Conservation (phyloP, 2,329 filamentous ascomycete genomes). For the Curvularia lunata region DNA sequence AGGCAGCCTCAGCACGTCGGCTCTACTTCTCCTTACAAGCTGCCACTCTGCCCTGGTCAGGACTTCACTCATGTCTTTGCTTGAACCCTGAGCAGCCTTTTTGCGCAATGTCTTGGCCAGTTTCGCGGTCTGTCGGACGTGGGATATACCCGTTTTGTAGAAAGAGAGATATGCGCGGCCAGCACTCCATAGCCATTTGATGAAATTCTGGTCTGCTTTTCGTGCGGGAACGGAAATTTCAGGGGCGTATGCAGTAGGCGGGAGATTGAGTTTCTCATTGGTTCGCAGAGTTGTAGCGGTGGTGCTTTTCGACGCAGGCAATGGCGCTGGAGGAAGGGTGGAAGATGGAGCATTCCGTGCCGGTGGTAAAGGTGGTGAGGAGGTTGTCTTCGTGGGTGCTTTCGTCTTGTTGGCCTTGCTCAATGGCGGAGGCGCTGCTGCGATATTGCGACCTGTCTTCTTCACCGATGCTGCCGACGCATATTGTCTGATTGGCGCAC, state of each 20-base stretch:
- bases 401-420: constrained; percentile 15
- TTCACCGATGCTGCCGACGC: constrained; percentile 10
- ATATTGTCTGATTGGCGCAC: constrained; percentile 2
- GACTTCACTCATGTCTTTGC: constrained; percentile 13
- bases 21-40: constrained; percentile 68
- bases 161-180: constrained; percentile 81
- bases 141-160: constrained; percentile 84
- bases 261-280: constrained; percentile 67
- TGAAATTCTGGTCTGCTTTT: constrained; percentile 52
- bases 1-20: constrained; percentile 79
- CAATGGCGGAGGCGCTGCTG: constrained; percentile 9
- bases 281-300: constrained; percentile 16
- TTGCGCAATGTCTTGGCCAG: constrained; percentile 54
- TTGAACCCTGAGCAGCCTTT: constrained; percentile 26
- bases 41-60: constrained; percentile 73
- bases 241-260: constrained; percentile 73
- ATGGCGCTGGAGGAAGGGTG: constrained; percentile 6
- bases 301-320: constrained; percentile 2
- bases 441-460: constrained; percentile 14
- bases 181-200: constrained; percentile 63
- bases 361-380: background rate
- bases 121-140: constrained; percentile 71
- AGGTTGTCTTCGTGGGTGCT: constrained; percentile 6
- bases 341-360: background rate
- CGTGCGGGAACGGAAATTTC: constrained; percentile 68